Evolutionary conservation across 164 flowering plant species (phyloP).

Genomic region (Stephania japonica): DNA sequence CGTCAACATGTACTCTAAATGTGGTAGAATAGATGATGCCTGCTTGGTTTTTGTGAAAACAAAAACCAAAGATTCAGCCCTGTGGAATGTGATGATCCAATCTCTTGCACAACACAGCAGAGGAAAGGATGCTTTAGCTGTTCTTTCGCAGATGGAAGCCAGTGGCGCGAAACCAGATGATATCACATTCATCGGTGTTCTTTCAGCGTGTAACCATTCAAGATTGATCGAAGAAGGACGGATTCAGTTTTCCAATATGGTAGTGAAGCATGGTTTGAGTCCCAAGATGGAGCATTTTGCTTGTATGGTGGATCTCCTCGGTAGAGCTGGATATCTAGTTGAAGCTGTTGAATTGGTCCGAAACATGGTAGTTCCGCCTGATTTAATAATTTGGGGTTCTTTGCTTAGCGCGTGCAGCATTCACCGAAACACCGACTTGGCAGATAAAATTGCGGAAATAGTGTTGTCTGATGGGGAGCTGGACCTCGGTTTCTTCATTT

Average conservation of each 20-base stretch:
- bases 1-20: conserved; percentile 33
- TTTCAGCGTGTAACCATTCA: conserved; percentile 28
- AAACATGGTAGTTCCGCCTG: conserved; percentile 23
- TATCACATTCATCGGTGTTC: conserved; percentile 26
- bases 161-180: conserved; percentile 20
- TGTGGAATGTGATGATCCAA: conserved; percentile 26
- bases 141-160: conserved; percentile 22
- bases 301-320: conserved; percentile 31
- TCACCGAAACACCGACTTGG: conserved; percentile 22
- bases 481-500: conserved; percentile 24
- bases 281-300: conserved; percentile 30
- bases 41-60: conserved; percentile 28
- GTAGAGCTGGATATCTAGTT: conserved; percentile 27
- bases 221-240: conserved; percentile 27
- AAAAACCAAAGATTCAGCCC: conserved; percentile 18
- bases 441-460: conserved; percentile 18
- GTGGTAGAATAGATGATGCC: conserved; percentile 25
- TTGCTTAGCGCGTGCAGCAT: conserved; percentile 26
- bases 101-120: conserved; percentile 23
- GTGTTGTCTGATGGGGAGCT: conserved; percentile 14
- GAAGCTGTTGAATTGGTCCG: conserved; percentile 20
- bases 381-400: conserved; percentile 29
- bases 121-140: conserved; percentile 23
- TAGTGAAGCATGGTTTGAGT: conserved; percentile 14
- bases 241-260: conserved; percentile 17